Conservation (phyloP, 2,329 filamentous ascomycete genomes). For the Aspergillus pseudoterreus region DNA sequence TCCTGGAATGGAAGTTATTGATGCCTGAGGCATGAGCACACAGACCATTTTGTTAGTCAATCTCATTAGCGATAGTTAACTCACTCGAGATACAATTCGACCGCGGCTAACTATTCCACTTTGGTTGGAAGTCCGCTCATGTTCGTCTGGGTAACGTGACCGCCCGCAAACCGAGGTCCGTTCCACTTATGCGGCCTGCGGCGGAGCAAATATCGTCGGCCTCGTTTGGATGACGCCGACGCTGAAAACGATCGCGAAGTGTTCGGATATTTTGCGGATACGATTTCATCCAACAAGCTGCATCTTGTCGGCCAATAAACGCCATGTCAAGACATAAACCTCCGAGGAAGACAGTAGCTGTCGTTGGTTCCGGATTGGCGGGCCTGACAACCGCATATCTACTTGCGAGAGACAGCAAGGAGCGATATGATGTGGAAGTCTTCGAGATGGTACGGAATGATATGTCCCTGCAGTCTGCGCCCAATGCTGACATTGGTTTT, state of each 20-base stretch:
- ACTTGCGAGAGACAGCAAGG: slow-evolving; percentile 36
- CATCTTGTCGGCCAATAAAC: background rate
- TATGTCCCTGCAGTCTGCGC: slow-evolving; percentile 18
- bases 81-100: background rate
- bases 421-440: slow-evolving; percentile 42
- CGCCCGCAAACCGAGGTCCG: background rate
- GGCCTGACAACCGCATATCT: slow-evolving; percentile 40
- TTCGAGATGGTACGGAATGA: slow-evolving; percentile 49
- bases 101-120: background rate
- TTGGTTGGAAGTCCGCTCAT: background rate
- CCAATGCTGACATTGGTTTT: background rate
- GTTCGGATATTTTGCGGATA: background rate
- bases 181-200: background rate
- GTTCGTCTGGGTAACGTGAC: background rate
- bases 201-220: background rate
- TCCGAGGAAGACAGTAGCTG: slow-evolving; percentile 30
- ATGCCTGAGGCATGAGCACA: too few species aligned
- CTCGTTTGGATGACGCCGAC: background rate
- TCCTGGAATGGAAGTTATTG: too few species aligned
- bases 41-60: too few species aligned
- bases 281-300: background rate
- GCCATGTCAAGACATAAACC: background rate
- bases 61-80: too few species aligned
- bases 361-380: slow-evolving; percentile 38
- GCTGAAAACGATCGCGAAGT: background rate